phyloP scores from a whole-genome alignment of 768 basidiomycete genomes.

The Xanthoconium purpureum region DNA sequence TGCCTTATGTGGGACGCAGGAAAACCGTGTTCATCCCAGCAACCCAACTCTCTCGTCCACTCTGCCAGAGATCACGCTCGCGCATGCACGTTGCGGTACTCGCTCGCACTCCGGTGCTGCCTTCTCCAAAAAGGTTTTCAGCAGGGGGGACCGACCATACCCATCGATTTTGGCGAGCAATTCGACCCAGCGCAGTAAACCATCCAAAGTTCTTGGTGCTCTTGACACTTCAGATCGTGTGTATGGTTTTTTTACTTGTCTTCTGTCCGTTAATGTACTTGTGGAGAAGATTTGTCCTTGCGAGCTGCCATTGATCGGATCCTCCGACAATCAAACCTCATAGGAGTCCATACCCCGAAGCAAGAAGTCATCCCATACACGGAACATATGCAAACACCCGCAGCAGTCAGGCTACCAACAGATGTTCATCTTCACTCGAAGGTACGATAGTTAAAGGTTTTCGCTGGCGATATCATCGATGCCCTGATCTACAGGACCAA shows the following conservation, averaged over 20 bases:
- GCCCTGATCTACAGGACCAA: constrained; percentile 4
- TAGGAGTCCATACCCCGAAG: constrained; percentile 15
- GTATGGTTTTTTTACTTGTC: constrained; percentile 7
- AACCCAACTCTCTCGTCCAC: constrained; percentile 7
- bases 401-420: neutral
- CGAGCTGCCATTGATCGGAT: constrained; percentile 32
- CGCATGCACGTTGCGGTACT: constrained; percentile 22
- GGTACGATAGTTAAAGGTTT: constrained; percentile 10
- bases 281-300: constrained; percentile 23
- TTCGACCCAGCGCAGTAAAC: constrained; percentile 4
- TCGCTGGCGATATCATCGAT: constrained; percentile 1
- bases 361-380: neutral
- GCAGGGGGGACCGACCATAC: constrained; percentile 6
- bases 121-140: neutral
- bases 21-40: constrained; percentile 1
- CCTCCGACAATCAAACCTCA: constrained; percentile 23
- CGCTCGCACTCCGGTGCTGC: neutral
- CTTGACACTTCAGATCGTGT: constrained; percentile 29
- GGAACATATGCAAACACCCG: neutral
- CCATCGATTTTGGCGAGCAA: constrained; percentile 2
- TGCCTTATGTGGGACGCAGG: constrained; percentile 34
- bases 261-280: constrained; percentile 3
- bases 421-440: neutral
- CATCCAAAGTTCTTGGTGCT: constrained; percentile 24
- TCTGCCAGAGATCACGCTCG: constrained; percentile 24